Evolutionary conservation across 2,329 filamentous ascomycete genomes (phyloP).

Genomic region (Penicillium sp.): DNA sequence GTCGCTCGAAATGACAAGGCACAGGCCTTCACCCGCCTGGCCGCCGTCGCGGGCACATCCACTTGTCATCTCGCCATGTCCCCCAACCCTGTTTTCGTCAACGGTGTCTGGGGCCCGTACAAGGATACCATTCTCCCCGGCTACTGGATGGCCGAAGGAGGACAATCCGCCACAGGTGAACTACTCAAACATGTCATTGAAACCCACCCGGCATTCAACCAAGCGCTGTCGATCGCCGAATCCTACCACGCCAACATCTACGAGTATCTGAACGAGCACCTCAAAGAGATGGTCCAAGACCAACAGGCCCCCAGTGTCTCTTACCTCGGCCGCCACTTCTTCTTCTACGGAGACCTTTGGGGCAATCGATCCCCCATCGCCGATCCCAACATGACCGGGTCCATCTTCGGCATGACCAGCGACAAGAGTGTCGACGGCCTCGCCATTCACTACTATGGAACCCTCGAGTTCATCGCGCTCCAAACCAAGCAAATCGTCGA

Average conservation of each 20-base stretch:
- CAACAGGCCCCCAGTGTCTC: slow-evolving; percentile 67
- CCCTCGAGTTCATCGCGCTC: slow-evolving; percentile 96
- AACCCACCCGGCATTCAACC: slow-evolving; percentile 83
- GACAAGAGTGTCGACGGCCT: slow-evolving; percentile 84
- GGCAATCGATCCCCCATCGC: slow-evolving; percentile 93
- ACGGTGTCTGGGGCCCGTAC: slow-evolving; percentile 96
- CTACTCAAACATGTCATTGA: slow-evolving; percentile 90
- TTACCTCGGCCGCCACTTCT: slow-evolving; percentile 86
- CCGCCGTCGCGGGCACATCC: slow-evolving; percentile 91
- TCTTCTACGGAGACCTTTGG: slow-evolving; percentile 98
- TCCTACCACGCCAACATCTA: slow-evolving; percentile 85
- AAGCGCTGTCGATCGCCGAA: slow-evolving; percentile 71
- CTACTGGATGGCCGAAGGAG: slow-evolving; percentile 96
- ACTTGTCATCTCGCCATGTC: slow-evolving; percentile 98
- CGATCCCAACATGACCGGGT: slow-evolving; percentile 86
- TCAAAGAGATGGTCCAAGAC: slow-evolving; percentile 68
- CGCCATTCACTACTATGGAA: slow-evolving; percentile 87
- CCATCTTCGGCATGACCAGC: slow-evolving; percentile 76
- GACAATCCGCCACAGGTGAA: slow-evolving; percentile 93
- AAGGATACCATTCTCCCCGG: slow-evolving; percentile 84
- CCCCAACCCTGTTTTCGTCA: slow-evolving; percentile 83
- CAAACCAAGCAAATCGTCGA: slow-evolving; percentile 95
- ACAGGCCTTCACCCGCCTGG: slow-evolving; percentile 86
- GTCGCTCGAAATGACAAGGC: slow-evolving; percentile 75
- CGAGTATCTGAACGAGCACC: slow-evolving; percentile 85